phyloP scores from a whole-genome alignment of 2,329 filamentous ascomycete species.

The Colletotrichum gloeosporioides region DNA sequence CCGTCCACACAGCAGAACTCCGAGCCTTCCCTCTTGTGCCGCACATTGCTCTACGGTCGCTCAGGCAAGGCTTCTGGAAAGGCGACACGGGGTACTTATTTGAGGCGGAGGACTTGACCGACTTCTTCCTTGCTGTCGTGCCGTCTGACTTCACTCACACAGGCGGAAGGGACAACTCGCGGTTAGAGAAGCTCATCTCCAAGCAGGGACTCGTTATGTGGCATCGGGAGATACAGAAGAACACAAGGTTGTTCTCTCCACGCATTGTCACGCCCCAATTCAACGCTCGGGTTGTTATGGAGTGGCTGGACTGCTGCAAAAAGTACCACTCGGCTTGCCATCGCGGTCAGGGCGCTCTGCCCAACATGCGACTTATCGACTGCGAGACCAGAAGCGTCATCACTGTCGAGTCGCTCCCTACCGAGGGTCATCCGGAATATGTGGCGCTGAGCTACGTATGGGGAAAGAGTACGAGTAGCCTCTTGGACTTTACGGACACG shows the following conservation, averaged over 20 bases:
- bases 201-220: conserved; percentile 1
- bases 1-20: neutral
- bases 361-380: neutral
- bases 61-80: neutral
- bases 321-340: neutral
- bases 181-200: neutral
- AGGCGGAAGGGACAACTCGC: neutral
- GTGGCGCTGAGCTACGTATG: conserved; percentile 7
- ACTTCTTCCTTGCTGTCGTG: conserved; percentile 5
- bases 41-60: neutral
- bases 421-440: neutral
- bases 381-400: neutral
- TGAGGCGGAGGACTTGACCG: neutral
- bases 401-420: neutral
- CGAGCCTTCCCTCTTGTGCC: neutral
- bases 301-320: neutral
- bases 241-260: neutral
- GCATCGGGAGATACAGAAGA: neutral
- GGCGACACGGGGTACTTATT: neutral
- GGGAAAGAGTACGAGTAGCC: neutral
- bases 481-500: neutral
- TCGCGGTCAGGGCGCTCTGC: neutral
- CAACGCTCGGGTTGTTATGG: neutral
- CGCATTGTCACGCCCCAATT: neutral
- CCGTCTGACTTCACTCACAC: conserved; percentile 1